Evolutionary conservation across 2,329 filamentous ascomycete genomes (phyloP).

Genomic region (Aspergillus alliaceus): DNA sequence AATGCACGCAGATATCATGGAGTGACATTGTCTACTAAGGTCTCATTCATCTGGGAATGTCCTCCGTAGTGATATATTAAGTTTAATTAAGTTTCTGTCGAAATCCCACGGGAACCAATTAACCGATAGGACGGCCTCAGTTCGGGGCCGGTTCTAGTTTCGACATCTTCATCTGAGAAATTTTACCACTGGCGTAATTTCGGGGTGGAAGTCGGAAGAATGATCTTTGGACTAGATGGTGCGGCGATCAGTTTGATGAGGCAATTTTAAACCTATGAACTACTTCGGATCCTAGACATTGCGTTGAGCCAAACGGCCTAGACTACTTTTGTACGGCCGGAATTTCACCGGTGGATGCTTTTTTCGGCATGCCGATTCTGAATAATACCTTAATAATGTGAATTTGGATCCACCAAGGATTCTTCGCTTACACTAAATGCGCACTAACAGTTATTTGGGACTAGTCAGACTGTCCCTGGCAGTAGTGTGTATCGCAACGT

Average conservation of each 20-base stretch:
- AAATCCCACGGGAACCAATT: too few relatives aligned
- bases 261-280: background rate
- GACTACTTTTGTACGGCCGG: background rate
- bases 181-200: background rate
- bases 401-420: background rate
- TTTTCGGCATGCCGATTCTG: background rate
- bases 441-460: background rate
- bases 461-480: background rate
- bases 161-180: too few relatives aligned
- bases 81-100: background rate
- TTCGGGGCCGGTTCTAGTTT: background rate
- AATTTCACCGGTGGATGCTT: background rate
- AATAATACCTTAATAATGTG: background rate
- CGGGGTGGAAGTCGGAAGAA: background rate
- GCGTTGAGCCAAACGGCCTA: background rate
- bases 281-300: background rate
- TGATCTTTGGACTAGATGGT: background rate
- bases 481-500: background rate
- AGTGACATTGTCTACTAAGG: too few relatives aligned
- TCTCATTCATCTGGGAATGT: background rate
- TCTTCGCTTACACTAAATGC: background rate
- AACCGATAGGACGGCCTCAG: background rate
- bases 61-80: background rate
- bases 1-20: too few relatives aligned
- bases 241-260: background rate